phyloP scores from a whole-genome alignment of 257 asterid species.

The Jacaranda mimosifolia region DNA sequence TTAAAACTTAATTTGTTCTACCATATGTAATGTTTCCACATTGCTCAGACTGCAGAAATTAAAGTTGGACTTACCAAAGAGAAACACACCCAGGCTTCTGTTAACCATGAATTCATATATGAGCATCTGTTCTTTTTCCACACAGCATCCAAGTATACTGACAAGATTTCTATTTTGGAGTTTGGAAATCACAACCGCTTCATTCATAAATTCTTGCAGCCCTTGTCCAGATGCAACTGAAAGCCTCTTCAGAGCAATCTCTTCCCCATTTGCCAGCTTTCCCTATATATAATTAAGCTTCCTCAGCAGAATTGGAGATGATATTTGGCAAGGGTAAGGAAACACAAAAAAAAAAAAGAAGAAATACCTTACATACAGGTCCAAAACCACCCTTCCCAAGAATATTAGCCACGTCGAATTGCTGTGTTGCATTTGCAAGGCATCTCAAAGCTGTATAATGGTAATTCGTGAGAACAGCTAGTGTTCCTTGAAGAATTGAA shows the following conservation, averaged over 20 bases:
- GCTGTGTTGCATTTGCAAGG: constrained; percentile 41
- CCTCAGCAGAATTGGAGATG: neutral
- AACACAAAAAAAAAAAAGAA: neutral
- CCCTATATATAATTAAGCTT: constrained; percentile 35
- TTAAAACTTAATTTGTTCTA: neutral
- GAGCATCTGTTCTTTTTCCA: constrained; percentile 45
- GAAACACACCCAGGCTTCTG: constrained; percentile 42
- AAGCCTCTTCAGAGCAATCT: constrained; percentile 56
- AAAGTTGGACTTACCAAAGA: constrained; percentile 40
- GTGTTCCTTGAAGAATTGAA: no score
- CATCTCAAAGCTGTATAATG: constrained; percentile 37
- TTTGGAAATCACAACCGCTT: constrained; percentile 51
- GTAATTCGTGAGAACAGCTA: no score
- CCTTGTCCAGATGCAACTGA: constrained; percentile 54
- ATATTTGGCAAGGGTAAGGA: neutral
- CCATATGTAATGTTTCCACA: neutral
- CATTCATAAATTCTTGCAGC: constrained; percentile 51
- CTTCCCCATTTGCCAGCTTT: constrained; percentile 44
- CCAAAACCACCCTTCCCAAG: constrained; percentile 52
- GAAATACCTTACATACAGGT: constrained; percentile 36
- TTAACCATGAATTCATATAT: constrained; percentile 47
- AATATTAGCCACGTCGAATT: constrained; percentile 32
- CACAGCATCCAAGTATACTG: constrained; percentile 46
- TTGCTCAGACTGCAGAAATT: neutral
- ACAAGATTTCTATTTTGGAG: constrained; percentile 60